A percentile compares a stretch with the other conserved stretches of the same genome.
Evolutionary conservation across 768 basidiomycete genomes (phyloP).

Genomic region (Auricularia sp.): DNA sequence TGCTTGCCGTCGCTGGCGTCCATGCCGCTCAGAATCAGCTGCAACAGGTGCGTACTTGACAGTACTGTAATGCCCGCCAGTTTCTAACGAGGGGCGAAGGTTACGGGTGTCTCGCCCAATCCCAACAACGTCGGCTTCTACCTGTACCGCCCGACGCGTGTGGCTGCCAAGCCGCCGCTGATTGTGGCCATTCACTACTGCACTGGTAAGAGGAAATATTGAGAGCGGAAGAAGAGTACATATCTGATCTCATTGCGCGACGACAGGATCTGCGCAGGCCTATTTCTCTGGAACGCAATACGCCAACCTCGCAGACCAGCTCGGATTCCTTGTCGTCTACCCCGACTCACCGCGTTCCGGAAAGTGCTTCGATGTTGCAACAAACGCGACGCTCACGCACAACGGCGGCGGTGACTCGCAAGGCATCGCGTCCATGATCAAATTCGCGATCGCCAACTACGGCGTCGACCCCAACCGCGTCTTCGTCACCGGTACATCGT

Average conservation of each 20-base stretch:
- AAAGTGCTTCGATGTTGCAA: slow-evolving; percentile 46
- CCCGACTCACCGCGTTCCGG: slow-evolving; percentile 26
- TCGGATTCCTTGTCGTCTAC: slow-evolving; percentile 44
- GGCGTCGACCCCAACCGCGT: slow-evolving; percentile 37
- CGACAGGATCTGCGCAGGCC: slow-evolving; percentile 38
- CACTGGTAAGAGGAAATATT: slow-evolving; percentile 6
- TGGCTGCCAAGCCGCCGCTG: slow-evolving; percentile 32
- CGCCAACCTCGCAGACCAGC: slow-evolving; percentile 38
- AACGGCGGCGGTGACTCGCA: slow-evolving; percentile 47
- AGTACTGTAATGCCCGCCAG: too few species aligned
- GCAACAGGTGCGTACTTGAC: not conserved
- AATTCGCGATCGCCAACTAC: slow-evolving; percentile 39
- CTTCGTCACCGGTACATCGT: slow-evolving; percentile 42
- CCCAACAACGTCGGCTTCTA: slow-evolving; percentile 43
- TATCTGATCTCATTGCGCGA: not conserved
- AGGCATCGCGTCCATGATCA: slow-evolving; percentile 37
- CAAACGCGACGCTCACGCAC: slow-evolving; percentile 42
- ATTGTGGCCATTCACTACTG: slow-evolving; percentile 42
- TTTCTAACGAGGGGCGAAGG: not conserved
- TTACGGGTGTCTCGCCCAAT: slow-evolving; percentile 23
- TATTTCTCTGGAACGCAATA: slow-evolving; percentile 42
- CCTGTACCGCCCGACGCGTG: slow-evolving; percentile 32
- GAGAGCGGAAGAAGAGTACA: too few species aligned
- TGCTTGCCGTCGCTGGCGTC: not conserved
- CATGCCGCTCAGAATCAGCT: not conserved